Conservation (phyloP, 495 filamentous ascomycete species). For the Emericellopsis terricola region DNA sequence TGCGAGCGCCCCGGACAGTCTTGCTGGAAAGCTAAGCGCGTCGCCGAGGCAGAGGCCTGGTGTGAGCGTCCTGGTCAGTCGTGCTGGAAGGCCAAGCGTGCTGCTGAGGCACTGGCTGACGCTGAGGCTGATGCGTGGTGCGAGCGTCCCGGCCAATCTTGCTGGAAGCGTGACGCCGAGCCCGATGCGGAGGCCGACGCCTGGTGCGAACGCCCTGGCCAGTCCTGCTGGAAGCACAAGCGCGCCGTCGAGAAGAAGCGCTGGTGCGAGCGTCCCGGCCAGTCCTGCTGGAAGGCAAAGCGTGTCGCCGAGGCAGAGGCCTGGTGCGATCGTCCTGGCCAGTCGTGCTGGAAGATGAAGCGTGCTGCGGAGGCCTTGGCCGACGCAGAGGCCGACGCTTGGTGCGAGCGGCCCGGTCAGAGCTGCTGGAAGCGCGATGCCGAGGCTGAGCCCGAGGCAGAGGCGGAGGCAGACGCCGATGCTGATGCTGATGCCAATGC, state of each 20-base stretch:
- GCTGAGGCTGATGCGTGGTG: constrained; percentile 11
- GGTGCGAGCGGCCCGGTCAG: constrained; percentile 14
- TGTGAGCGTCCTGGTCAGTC: constrained; percentile 12
- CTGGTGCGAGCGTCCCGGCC: constrained; percentile 12
- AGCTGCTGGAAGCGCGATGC: constrained; percentile 17
- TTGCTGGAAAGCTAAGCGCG: constrained; percentile 17
- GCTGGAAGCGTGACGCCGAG: constrained; percentile 15
- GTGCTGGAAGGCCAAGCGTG: constrained; percentile 17
- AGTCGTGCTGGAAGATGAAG: constrained; percentile 17
- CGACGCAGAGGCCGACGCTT: constrained; percentile 7
- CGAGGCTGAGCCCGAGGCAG: neutral
- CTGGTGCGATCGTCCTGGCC: constrained; percentile 12
- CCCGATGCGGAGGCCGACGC: too few species aligned
- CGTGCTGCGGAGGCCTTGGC: constrained; percentile 17
- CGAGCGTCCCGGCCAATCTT: constrained; percentile 13
- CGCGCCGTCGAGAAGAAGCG: neutral
- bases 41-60: constrained; percentile 15
- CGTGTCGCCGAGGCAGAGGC: constrained; percentile 16
- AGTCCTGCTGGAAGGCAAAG: constrained; percentile 17
- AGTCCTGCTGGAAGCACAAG: constrained; percentile 16
- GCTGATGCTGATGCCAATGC: too few species aligned
- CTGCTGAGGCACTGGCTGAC: constrained; percentile 14
- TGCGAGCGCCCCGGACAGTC: constrained; percentile 12
- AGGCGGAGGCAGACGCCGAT: constrained; percentile 12
- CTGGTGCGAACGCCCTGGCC: constrained; percentile 12